phyloP scores from a whole-genome alignment of 352 stramenopile genomes.

The Salisapilia sapeloensis region DNA sequence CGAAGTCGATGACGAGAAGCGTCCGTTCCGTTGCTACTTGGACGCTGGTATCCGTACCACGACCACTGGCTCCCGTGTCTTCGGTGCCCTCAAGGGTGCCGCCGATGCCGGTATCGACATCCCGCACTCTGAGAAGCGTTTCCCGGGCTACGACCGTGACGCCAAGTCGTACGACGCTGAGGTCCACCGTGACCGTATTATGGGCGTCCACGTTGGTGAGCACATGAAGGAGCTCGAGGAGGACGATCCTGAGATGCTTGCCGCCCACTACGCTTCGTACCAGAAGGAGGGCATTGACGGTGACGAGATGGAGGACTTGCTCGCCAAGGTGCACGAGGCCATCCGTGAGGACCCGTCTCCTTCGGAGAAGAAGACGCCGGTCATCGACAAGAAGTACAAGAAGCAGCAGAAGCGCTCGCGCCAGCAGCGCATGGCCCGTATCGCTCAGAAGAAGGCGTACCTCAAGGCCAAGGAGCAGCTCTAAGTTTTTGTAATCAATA shows the following conservation, averaged over 20 bases:
- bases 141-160: conserved; percentile 98
- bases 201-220: conserved; percentile 94
- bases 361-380: conserved; percentile 84
- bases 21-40: conserved; percentile 94
- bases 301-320: conserved; percentile 86
- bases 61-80: conserved; percentile 96
- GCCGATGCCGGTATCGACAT: conserved; percentile 97
- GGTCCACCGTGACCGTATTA: conserved; percentile 96
- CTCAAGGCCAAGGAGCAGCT: conserved; percentile 35
- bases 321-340: conserved; percentile 92
- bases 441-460: conserved; percentile 95
- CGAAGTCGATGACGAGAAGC: conserved; percentile 96
- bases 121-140: conserved; percentile 97
- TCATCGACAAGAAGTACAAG: conserved; percentile 92
- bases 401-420: conserved; percentile 84
- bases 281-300: conserved; percentile 84
- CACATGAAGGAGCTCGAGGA: conserved; percentile 99
- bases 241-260: conserved; percentile 97
- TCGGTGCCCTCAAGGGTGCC: conserved; percentile 97
- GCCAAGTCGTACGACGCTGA: conserved; percentile 98
- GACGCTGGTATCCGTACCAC: conserved; percentile 96
- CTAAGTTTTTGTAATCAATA: neutral
- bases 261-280: conserved; percentile 94
- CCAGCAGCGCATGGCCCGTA: conserved; percentile 88
- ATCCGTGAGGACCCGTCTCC: conserved; percentile 94